Evolutionary conservation across 2,329 filamentous ascomycete genomes (phyloP), one percentile per base, ranked within the genome.

Genomic region (Sclerotinia trifoliorum): DNA sequence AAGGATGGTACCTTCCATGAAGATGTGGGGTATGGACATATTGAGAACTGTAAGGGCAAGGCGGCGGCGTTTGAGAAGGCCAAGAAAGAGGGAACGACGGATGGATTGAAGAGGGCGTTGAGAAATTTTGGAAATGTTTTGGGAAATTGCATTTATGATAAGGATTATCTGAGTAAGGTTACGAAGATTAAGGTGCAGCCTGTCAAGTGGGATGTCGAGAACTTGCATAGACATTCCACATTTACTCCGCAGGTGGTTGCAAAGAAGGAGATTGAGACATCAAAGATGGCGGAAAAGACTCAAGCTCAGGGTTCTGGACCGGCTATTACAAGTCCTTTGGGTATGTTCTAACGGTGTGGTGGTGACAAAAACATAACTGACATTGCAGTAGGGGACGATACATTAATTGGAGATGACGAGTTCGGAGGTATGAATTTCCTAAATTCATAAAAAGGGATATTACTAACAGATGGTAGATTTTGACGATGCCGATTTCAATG

Each of bases 81-180:
- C 1, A 99, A 98, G 82, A 99, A 99, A 79, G 94, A 98, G 81
- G 96, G 93, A 10, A 96, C 93, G 3, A 98, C 96, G 13, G 95
- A 99, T 80, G 95, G 89, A 1, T 78, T 99, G 77, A 99, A 99
- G 80, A 86, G 95, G 73, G 88, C 95, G 1, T 78, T 99, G 75
- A 86, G 94, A 69, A 97, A 89, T 71, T 99, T 99, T 79, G 95
- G 95, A 69, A 98, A 98, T 75, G 90, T 98, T 21, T 83, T 99
- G 66, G 95, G 95, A n/a, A 99, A 98, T 78, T 99, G 95, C 82
- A 89, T 99, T 69, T 98, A 99, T 80, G 95, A 99, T 81, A 96
- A 97, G 79, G 89, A 94, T 70, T 99, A 97, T 77, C 83, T 99
- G 68, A 85, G 88, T 65, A 94, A 93, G 78, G 91, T 98, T n/a